Evolutionary conservation across 306 rosid species (phyloP), one percentile per base, ranked within the genome.

Genomic region (Dryas drummondii): DNA sequence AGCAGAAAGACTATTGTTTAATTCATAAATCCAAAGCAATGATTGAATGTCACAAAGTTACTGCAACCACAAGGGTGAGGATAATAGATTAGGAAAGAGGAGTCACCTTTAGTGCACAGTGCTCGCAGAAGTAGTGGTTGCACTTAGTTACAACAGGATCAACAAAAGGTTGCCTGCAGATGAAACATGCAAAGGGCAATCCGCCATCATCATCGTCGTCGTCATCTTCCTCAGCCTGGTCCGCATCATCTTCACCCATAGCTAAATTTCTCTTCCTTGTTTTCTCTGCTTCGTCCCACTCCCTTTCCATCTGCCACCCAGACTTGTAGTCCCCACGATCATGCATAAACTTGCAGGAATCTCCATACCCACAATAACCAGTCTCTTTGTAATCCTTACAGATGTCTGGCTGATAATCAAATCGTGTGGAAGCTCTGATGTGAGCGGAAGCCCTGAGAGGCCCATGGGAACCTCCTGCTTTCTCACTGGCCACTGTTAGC

Each of bases 271-370:
- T 87, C 84, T 75, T 93, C 80, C 98, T 87, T 37, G 80, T 81
- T 83, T 93, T 93, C 91, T 90, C 96, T 51, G 88, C 92, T 71
- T 93, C 98, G 0, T 93, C 94, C 98, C 98, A 93, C 71, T 93
- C 98, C 87, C 86, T 88, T 73, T 93, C 98, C 96, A 88, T 7
- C 77, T 88, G 96, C 98, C 98, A 93, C 32, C 98, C 96, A 66
- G 96, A 79, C 81, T 93, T 90, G 86, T 93, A 93, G 74, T 93
- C 98, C 74, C 96, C 98, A n/a, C 96, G 91, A 79, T 90, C 98
- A 79, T 93, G 98, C 98, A 90, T 88, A 75, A 93, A 93, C 78
- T 93, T 90, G 74, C 94, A 90, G 0, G 98, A 66, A 79, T 90
- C 94, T 64, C 94, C 98, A 68, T 90, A 90, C 16, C 96, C 96